phyloP scores from a whole-genome alignment of 2,329 filamentous ascomycete genomes.

The Aspergillus sp. region DNA sequence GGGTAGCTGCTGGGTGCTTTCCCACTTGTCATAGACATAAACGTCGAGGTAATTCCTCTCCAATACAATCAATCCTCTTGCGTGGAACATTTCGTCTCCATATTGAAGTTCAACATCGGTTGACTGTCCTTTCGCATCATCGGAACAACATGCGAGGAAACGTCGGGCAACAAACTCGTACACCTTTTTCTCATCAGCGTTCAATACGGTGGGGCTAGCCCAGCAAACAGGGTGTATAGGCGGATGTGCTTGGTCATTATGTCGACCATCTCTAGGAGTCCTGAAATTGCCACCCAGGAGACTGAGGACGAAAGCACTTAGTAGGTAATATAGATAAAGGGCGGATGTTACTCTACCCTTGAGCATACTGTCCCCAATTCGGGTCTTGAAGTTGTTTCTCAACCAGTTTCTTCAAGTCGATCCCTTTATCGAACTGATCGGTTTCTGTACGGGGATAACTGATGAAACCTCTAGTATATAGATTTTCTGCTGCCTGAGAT shows the following conservation, averaged over 20 bases:
- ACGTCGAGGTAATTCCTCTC: conserved; percentile 93
- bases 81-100: conserved; percentile 77
- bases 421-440: conserved; percentile 87
- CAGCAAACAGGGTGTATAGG: conserved; percentile 96
- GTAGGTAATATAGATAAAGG: neutral
- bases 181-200: conserved; percentile 68
- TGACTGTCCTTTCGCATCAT: conserved; percentile 83
- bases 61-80: conserved; percentile 80
- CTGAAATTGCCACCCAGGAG: conserved; percentile 75
- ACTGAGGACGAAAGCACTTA: conserved; percentile 25
- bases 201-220: conserved; percentile 61
- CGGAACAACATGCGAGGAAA: conserved; percentile 93
- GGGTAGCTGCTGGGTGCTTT: conserved; percentile 78
- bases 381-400: conserved; percentile 78
- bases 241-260: conserved; percentile 96
- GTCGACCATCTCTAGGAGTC: conserved; percentile 75
- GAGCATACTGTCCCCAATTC: conserved; percentile 79
- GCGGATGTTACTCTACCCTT: conserved; percentile 44
- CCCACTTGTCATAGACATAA: conserved; percentile 96
- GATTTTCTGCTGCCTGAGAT: conserved; percentile 65
- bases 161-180: conserved; percentile 92
- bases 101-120: conserved; percentile 85
- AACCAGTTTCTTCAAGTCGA: conserved; percentile 77
- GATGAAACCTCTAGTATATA: conserved; percentile 95
- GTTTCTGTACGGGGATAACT: conserved; percentile 98